Percentiles rank a stretch among this genome's conserved stretches.
These are phyloP conservation scores for Backusella australiensis DNA, from an alignment of 192 early-diverging fungal genomes.

Conservation along the genomic window DNA sequence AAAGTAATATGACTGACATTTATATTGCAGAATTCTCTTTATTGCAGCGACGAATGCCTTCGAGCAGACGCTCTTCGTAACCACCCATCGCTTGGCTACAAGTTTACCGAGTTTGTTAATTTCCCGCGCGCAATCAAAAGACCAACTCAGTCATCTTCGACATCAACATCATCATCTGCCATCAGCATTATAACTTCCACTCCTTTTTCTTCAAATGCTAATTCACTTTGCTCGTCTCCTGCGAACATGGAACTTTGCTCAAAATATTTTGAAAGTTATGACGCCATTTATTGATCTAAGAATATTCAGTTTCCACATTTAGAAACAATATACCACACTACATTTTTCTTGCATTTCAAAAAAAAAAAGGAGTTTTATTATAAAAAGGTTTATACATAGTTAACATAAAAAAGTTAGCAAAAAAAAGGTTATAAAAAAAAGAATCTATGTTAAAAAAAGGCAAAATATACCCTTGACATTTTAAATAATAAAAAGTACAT, in stretches of 20 bases:
- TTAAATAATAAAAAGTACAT: too few relatives aligned
- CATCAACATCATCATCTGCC: slow-evolving; percentile 1
- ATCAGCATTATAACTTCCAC: not conserved
- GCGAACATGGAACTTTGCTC: not conserved
- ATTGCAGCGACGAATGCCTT: slow-evolving; percentile 35
- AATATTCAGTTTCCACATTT: not conserved
- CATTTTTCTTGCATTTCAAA: too few relatives aligned
- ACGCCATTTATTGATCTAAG: not conserved
- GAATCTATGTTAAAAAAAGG: too few relatives aligned
- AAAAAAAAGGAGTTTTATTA: too few relatives aligned
- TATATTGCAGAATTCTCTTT: slow-evolving; percentile 30
- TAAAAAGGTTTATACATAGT: too few relatives aligned
- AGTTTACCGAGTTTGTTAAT: slow-evolving; percentile 31
- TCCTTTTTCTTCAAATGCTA: not conserved
- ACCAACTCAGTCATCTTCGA: not conserved
- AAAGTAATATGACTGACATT: not conserved
- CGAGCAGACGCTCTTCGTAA: slow-evolving; percentile 32
- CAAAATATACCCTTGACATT: too few relatives aligned
- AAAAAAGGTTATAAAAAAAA: too few relatives aligned
- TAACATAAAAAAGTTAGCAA: too few relatives aligned
- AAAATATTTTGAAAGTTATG: not conserved
- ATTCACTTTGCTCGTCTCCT: not conserved
- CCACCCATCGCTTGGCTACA: slow-evolving; percentile 34
- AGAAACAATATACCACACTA: too few relatives aligned
- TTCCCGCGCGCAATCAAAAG: slow-evolving; percentile 30